Conservation (phyloP, 2,329 filamentous ascomycete genomes). For the Arthrocladium fulminans region DNA sequence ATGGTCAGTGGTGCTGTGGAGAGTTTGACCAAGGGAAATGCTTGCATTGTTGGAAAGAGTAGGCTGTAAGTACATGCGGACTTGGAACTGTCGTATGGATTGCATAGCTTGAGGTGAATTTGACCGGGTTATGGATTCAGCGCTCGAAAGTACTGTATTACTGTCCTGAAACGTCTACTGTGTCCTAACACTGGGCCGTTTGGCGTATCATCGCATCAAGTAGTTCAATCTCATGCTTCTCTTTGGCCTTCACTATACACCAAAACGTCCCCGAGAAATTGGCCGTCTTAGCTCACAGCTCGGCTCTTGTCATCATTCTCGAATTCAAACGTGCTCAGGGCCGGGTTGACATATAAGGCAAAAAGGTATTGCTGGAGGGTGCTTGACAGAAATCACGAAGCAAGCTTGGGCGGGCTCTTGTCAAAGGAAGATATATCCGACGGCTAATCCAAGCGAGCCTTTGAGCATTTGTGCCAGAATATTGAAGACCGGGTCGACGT, state of each 20-base stretch:
- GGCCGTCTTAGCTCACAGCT: no score
- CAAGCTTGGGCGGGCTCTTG: constrained; percentile 12
- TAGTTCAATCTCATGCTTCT: no score
- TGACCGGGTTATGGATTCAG: no score
- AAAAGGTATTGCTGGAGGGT: background rate
- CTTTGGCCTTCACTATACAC: no score
- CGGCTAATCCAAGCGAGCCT: constrained; percentile 2
- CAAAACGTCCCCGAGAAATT: no score
- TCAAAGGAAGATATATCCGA: constrained; percentile 13
- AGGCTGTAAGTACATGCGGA: constrained; percentile 51
- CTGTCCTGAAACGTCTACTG: no score
- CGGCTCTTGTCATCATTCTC: background rate
- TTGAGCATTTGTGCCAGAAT: constrained; percentile 7
- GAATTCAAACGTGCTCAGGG: background rate
- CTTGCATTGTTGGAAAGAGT: constrained; percentile 44
- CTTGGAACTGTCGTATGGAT: background rate
- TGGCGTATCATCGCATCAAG: no score
- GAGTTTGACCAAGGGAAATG: constrained; percentile 59
- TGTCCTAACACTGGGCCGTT: no score
- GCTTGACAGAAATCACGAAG: constrained; percentile 13
- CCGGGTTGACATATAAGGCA: background rate
- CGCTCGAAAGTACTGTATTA: no score
- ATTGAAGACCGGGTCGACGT: constrained; percentile 11
- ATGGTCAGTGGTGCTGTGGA: constrained; percentile 74
- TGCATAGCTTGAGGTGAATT: background rate